phyloP scores from a whole-genome alignment of 225 moss, liverwort and hornwort species.

The Ulota crispa region DNA sequence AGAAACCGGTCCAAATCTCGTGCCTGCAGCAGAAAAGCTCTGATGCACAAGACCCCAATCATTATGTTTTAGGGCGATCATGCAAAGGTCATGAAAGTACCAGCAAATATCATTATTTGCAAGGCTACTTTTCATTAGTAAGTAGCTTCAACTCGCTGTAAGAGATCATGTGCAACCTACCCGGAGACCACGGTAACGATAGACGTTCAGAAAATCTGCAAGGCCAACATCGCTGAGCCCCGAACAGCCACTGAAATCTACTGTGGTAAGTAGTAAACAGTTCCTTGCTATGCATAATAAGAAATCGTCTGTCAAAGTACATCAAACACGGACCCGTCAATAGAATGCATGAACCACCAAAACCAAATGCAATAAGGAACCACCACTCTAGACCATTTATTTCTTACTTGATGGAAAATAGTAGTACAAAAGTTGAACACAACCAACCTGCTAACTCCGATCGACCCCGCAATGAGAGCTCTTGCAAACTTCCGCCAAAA shows the following conservation, averaged over 20 bases:
- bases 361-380: neutral
- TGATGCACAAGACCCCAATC: constrained; percentile 32
- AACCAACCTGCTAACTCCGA: constrained; percentile 62
- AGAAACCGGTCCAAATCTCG: constrained; percentile 58
- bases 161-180: constrained; percentile 21
- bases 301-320: constrained; percentile 45
- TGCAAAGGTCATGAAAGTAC: constrained; percentile 3
- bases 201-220: constrained; percentile 43
- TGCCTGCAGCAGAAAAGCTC: constrained; percentile 56
- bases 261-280: constrained; percentile 42
- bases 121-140: constrained; percentile 2
- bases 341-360: neutral
- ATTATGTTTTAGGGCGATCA: constrained; percentile 2
- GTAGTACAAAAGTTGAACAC: neutral
- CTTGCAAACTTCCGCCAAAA: constrained; percentile 33
- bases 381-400: neutral
- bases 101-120: constrained; percentile 1
- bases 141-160: neutral
- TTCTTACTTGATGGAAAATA: neutral
- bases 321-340: constrained; percentile 14
- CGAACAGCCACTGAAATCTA: constrained; percentile 71
- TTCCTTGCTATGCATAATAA: constrained; percentile 37
- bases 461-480: constrained; percentile 63
- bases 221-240: constrained; percentile 63
- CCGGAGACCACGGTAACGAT: constrained; percentile 28